Evolutionary conservation across 1,284 basidiomycete species (phyloP).

Genomic region (Apiotrichum veenhuisii): DNA sequence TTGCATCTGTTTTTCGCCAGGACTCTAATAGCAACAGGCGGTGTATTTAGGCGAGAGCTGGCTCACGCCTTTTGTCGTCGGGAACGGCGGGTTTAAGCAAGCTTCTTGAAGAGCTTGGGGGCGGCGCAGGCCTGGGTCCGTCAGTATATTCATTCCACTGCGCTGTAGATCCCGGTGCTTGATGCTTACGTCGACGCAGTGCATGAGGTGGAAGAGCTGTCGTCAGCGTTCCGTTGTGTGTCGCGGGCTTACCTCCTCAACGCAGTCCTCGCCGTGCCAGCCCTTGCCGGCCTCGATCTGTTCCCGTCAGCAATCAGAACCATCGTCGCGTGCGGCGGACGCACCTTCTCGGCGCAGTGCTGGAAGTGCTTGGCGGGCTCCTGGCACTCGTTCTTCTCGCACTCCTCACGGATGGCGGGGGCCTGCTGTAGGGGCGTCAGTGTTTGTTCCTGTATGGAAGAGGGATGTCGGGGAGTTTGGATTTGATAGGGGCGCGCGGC

Average conservation of each 20-base stretch:
- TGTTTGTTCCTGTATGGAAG: background rate
- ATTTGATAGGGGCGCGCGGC: too few species aligned
- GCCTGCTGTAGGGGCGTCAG: slow-evolving; percentile 53
- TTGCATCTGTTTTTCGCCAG: slow-evolving; percentile 20
- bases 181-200: slow-evolving; percentile 73
- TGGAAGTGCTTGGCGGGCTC: slow-evolving; percentile 76
- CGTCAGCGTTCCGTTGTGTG: slow-evolving; percentile 1
- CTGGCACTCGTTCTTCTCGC: slow-evolving; percentile 67
- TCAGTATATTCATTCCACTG: background rate
- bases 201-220: slow-evolving; percentile 59
- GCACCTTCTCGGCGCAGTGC: slow-evolving; percentile 82
- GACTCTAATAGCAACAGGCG: slow-evolving; percentile 8
- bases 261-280: slow-evolving; percentile 82
- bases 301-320: background rate
- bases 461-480: too few species aligned
- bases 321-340: background rate
- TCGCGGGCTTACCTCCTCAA: slow-evolving; percentile 65
- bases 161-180: background rate
- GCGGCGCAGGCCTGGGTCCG: slow-evolving; percentile 63
- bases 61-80: background rate
- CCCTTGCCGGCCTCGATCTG: slow-evolving; percentile 63
- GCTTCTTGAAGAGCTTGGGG: slow-evolving; percentile 69
- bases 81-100: slow-evolving; percentile 44
- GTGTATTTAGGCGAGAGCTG: background rate
- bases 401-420: slow-evolving; percentile 69